A percentile compares a stretch with the other conserved stretches of the same genome.
Evolutionary conservation across 2,329 filamentous ascomycete genomes (phyloP).

Genomic region (Rhinocladiella similis): DNA sequence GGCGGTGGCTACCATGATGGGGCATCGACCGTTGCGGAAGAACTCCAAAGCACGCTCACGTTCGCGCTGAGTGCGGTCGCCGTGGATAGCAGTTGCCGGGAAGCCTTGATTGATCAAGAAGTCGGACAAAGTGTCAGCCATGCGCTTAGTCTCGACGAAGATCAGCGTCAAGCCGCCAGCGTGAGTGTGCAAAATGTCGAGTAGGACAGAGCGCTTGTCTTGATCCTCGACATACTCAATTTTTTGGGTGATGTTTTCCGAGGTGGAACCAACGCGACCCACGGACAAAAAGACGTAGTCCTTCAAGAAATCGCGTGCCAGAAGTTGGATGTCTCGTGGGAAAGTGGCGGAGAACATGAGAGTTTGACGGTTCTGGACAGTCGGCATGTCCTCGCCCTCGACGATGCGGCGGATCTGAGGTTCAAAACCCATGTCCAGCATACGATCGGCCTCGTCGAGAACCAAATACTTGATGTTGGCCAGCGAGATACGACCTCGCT

Average conservation of each 20-base stretch:
- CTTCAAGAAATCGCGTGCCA: constrained; percentile 97
- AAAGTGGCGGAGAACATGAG: constrained; percentile 99
- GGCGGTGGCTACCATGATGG: constrained; percentile 93
- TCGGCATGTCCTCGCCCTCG: constrained; percentile 96
- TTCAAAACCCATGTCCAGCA: constrained; percentile 99
- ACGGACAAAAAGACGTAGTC: constrained; percentile 99
- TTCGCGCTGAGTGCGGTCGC: constrained; percentile 97
- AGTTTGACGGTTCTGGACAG: constrained; percentile 80
- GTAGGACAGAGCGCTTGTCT: constrained; percentile 96
- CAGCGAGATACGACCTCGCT: constrained; percentile 96
- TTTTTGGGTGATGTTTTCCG: constrained; percentile 99
- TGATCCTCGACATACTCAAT: constrained; percentile 95
- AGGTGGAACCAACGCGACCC: constrained; percentile 96
- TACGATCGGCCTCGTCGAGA: constrained; percentile 98
- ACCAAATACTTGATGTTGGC: constrained; percentile 99
- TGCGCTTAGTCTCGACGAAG: constrained; percentile 99
- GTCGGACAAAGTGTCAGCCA: constrained; percentile 96
- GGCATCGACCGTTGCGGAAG: constrained; percentile 94
- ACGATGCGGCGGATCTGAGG: constrained; percentile 98
- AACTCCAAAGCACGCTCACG: constrained; percentile 97
- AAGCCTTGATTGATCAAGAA: constrained; percentile 99
- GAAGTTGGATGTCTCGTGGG: constrained; percentile 98
- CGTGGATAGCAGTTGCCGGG: constrained; percentile 97
- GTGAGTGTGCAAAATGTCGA: constrained; percentile 96
- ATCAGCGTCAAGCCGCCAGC: constrained; percentile 87